A percentile compares a stretch with the other conserved stretches of the same genome.
Conservation (phyloP, 179 eudicot species). For the Monotropa hypopitys region DNA sequence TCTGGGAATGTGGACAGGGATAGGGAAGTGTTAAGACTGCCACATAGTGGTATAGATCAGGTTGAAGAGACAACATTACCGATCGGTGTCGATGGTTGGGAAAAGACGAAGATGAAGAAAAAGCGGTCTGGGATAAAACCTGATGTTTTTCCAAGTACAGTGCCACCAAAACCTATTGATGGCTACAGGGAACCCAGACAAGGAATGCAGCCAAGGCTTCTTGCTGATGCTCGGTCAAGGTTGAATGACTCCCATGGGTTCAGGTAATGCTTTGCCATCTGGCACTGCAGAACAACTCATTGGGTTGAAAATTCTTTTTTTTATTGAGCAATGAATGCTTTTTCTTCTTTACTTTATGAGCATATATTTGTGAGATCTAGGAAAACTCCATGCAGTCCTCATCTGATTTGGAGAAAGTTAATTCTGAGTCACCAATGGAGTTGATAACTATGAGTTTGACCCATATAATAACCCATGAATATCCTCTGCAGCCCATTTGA, state of each 20-base stretch:
- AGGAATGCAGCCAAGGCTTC: conserved; percentile 41
- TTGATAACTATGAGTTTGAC: neutral
- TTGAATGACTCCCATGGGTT: conserved; percentile 34
- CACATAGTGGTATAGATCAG: conserved; percentile 25
- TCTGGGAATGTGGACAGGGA: conserved; percentile 40
- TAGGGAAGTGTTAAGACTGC: conserved; percentile 30
- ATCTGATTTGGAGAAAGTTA: neutral
- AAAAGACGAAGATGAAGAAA: conserved; percentile 52
- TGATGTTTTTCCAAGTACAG: conserved; percentile 33
- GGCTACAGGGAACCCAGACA: conserved; percentile 43
- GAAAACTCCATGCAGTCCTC: neutral
- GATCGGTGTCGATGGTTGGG: conserved; percentile 46
- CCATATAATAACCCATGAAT: neutral
- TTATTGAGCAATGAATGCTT: neutral
- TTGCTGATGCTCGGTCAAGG: conserved; percentile 32
- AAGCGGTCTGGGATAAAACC: conserved; percentile 57
- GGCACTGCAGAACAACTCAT: neutral
- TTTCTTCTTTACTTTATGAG: neutral
- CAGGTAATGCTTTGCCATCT: conserved; percentile 25
- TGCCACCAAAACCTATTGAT: conserved; percentile 29
- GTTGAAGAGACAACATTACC: conserved; percentile 37
- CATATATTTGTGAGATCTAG: neutral
- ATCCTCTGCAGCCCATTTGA: neutral
- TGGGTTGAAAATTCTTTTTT: neutral
- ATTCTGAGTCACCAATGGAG: neutral